These are phyloP conservation scores for Cercis canadensis DNA, from an alignment of 306 rosid genomes.

Conservation along the genomic window DNA sequence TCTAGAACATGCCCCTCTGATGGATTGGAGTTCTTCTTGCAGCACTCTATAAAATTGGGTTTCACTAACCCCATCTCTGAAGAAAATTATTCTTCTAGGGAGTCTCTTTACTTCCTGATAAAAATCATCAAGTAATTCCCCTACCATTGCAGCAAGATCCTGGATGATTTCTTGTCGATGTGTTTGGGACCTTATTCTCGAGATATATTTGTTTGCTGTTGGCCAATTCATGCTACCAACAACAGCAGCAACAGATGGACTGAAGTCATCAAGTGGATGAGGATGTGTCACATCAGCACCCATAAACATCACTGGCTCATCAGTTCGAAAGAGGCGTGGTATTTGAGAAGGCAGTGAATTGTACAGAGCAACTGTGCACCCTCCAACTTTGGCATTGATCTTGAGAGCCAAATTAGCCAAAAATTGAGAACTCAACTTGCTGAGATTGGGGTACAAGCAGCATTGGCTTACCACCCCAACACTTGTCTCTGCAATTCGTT, in stretches of 20 bases:
- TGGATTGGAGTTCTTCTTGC: slow-evolving; percentile 81
- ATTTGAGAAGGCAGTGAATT: slow-evolving; percentile 87
- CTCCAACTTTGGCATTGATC: slow-evolving; percentile 97
- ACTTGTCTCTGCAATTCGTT: slow-evolving; percentile 92
- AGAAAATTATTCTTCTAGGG: slow-evolving; percentile 83
- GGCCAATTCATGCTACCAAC: slow-evolving; percentile 99
- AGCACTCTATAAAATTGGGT: slow-evolving; percentile 88
- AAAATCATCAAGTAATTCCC: slow-evolving; percentile 86
- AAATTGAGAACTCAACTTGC: slow-evolving; percentile 81
- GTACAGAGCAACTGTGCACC: slow-evolving; percentile 92
- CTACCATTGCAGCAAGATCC: slow-evolving; percentile 85
- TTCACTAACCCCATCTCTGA: slow-evolving; percentile 96
- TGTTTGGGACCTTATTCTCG: slow-evolving; percentile 98
- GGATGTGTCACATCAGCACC: slow-evolving; percentile 99
- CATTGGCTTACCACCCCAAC: slow-evolving; percentile 91
- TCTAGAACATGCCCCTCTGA: slow-evolving; percentile 69
- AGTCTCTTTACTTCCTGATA: slow-evolving; percentile 74
- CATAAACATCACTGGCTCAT: slow-evolving; percentile 89
- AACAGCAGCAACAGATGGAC: slow-evolving; percentile 98
- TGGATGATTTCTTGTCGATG: slow-evolving; percentile 93
- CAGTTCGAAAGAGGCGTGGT: slow-evolving; percentile 67
- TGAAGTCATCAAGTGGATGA: slow-evolving; percentile 94
- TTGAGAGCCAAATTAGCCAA: slow-evolving; percentile 93
- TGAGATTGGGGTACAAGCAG: slow-evolving; percentile 85
- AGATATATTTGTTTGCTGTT: slow-evolving; percentile 88